Conservation (phyloP, 352 stramenopile genomes). For the Phytophthora fragariaefolia region DNA sequence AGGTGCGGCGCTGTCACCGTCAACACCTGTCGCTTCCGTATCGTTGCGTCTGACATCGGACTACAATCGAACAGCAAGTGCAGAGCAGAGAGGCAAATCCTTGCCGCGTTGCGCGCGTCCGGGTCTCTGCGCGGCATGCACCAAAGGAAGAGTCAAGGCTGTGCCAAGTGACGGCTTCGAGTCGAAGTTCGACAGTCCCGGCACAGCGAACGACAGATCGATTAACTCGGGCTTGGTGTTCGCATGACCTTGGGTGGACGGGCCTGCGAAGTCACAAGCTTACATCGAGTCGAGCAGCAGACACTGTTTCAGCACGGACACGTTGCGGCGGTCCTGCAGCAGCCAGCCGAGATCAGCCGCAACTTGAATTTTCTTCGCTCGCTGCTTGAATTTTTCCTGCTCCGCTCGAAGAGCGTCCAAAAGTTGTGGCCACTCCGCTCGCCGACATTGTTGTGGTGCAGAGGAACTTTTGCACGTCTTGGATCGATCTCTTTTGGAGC, state of each 20-base stretch:
- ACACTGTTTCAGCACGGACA: slow-evolving; percentile 33
- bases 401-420: slow-evolving; percentile 24
- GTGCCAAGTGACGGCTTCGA: no score
- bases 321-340: slow-evolving; percentile 37
- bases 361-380: slow-evolving; percentile 8
- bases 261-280: no score
- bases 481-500: slow-evolving; percentile 26
- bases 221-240: neutral
- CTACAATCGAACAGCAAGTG: slow-evolving; percentile 5
- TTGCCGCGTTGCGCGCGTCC: slow-evolving; percentile 10
- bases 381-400: slow-evolving; percentile 13
- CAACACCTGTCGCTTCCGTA: slow-evolving; percentile 22
- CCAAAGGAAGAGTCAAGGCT: slow-evolving; percentile 12
- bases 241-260: no score
- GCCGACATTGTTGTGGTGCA: slow-evolving; percentile 3
- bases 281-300: slow-evolving; percentile 9
- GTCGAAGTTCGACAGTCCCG: slow-evolving; percentile 6
- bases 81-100: slow-evolving; percentile 23
- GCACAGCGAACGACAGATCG: slow-evolving; percentile 6
- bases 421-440: slow-evolving; percentile 33
- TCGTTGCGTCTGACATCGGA: slow-evolving; percentile 9
- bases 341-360: slow-evolving; percentile 30
- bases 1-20: neutral
- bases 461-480: slow-evolving; percentile 4
- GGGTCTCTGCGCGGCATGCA: slow-evolving; percentile 18